Evolutionary conservation across 208 protist genomes (phyloP), one percentile per base, ranked within the genome.

Genomic region (Trypanosoma melophagium): DNA sequence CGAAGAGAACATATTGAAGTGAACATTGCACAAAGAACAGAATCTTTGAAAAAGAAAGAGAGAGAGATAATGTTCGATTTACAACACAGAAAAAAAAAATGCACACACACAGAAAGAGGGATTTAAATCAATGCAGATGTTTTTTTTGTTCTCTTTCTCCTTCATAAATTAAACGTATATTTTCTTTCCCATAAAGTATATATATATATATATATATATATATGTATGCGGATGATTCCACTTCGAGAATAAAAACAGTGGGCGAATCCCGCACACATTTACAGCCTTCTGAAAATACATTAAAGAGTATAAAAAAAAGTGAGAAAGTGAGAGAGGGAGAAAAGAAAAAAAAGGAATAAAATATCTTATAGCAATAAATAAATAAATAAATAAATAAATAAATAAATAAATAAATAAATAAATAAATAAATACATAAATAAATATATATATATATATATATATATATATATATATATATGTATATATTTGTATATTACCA

Each of bases 351-450:
- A 35, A 5, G 28, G 1, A 35, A 35, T 35, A 35, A 35, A 35
- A 35, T 35, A 35, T 7, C 5, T 35, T 35, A 5, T 35, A 35
- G 28, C 28, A 35, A 35, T 1, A 5, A 7, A 35, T 35, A 35
- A 7, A 35, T 35, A 35, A 7, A 35, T 35, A 35, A 35, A 5
- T 35, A 35, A 10, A 52, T 40, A 0, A 69, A 3, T 54, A 54
- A 24, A 65, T 54, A 54, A 65, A 51, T 54, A 65, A 54, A 65
- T 54, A 14, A 65, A 65, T 3, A 58, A 13, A 47, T 7, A 35
- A 35, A 35, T 7, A 35, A 1, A 35, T 35, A 35, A 3, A 67
- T 7, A 52, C 22, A 57, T 24, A 60, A 10, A 42, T n/a, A 60
- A 13, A 60, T 24, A 25, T 16, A 31, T 42, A 17, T 53, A 53